Evolutionary conservation across 768 basidiomycete genomes (phyloP), one percentile per base, ranked within the genome.

Genomic region (Tylopilus sp.): DNA sequence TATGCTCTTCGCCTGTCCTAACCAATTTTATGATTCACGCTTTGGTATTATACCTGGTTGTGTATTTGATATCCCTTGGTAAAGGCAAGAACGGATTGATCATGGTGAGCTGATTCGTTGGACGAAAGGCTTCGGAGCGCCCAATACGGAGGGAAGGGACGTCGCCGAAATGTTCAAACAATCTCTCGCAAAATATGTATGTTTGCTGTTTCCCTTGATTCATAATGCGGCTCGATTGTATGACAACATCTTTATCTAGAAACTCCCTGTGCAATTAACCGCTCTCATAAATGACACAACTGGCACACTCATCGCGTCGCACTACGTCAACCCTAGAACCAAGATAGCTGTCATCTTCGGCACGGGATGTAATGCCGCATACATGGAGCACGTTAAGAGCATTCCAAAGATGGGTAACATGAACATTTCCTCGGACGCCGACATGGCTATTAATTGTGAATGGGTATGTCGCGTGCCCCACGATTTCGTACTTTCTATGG

Each of bases 211-310:
- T 30, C 19, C 38, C 56, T 54, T 50, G 26, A 41, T 16, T 19
- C 30, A 9, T 19, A 14, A 21, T 24, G n/a, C 25, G 29, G n/a
- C 44, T 16, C 37, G 25, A 16, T 17, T 38, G 30, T 45, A 33
- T 22, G 4, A 47, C 7, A 9, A 40, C 34, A 25, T 25, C 7
- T 19, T 14, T 8, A 2, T 36, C 21, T 68, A 96, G 92, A 75
- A 88, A 52, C 81, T 97, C n/a, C 92, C 89, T 3, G 84, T 94
- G 38, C 75, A 81, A 53, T 73, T 98, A 28, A 87, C 86, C 10
- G 92, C 95, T 2, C 74, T 98, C 24, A 97, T 98, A 71, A 98
- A 98, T 68, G 97, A 99, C 72, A 98, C 97, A 0, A 99, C 97
- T 4, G 97, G 97, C 25, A 96, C 96, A 3, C 82, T 99, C 25